Evolutionary conservation across 176 grass and related monocot genomes (phyloP), one percentile per base, ranked within the genome.

Genomic region (Bothriochloa decipiens): DNA sequence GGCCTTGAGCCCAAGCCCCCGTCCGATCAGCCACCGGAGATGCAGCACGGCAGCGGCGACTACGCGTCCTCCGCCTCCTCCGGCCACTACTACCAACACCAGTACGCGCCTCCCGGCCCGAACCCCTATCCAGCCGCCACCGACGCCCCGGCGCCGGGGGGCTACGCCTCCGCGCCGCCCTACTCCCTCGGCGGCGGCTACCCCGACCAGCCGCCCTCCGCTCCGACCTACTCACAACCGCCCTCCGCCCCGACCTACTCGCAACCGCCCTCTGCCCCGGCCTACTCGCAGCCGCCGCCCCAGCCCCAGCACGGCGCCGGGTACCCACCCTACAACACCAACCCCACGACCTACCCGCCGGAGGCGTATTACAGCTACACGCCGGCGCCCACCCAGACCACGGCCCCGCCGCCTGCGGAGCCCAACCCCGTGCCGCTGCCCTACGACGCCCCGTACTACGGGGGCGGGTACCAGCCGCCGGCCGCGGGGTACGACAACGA

Each of bases 141-240:
- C 41, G 85, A 84, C 50, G 81, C 86, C 69, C 87, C 91, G 58
- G 49, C 78, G 37, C 78, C 87, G 70, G 83, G 58, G 33, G 32
- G 67, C 11, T 92, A 88, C 89, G 87, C 91, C 33, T 90, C 96
- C 39, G 96, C 87, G 39, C 96, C 93, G 4, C 86, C 91, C 50
- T 99, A 91, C 76, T 89, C 92, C 25, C 37, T 47, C 61, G 87
- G 89, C 66, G 87, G 89, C 25, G 77, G 81, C 64, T 68, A 88
- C 67, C 20, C 86, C 3, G 82, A 91, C 1, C 82, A 91, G 42
- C 61, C 58, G 20, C 73, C 87, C 3, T 85, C 85, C 28, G 91
- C 88, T 15, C 95, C 92, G 9, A 72, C 90, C 66, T 97, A 91
- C 76, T 32, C 82, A 11, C 72, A 91, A 29, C 76, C 81, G 16